Evolutionary conservation across 176 grass and related monocot genomes (phyloP), one percentile per base, ranked within the genome.

Genomic region (Carex parvula): DNA sequence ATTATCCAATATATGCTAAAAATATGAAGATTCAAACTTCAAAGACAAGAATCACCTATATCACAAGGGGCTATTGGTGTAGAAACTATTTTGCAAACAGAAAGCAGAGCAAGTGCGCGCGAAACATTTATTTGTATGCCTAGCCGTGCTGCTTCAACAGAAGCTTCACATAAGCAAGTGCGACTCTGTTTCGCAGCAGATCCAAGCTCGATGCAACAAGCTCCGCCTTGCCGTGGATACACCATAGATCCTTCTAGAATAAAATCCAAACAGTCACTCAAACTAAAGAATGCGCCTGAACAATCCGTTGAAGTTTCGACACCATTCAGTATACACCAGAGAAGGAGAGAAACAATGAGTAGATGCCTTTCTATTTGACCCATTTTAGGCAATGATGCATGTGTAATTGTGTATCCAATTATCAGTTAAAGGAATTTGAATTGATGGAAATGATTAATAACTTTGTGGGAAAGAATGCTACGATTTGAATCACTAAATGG

Each of bases 211-310:
- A 12, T 50, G 44, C 80, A 82, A 67, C 80, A 82, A 7, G 58
- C 12, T 1, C 39, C 80, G 0, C 60, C 62, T 26, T 14, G 80
- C 13, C 4, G 44, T 26, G 80, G 62, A 66, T 48, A 42, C 1
- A 64, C 62, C 29, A 17, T 41, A 4, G 58, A 61, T 82, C 59
- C 80, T 29, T 82, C 17, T 15, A 50, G 41, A 48, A 65, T 41
- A 82, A 53, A 82, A 66, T 82, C 59, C 80, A 66, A n/a, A 64
- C 60, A 82, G 58, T 81, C 79, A 2, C 59, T 62, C 17, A 81
- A 39, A 7, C n/a, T 59, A 64, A 81, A 81, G 26, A 81, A 82
- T 24, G 56, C 21, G 13, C 59, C 60, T 9, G 30, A 62, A 52
- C 80, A 82, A 52, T 66, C 20, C 10, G 60, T 1, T 46, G 80